phyloP scores from a whole-genome alignment of 345 rosid species.

The Mallotus nudiflorus region DNA sequence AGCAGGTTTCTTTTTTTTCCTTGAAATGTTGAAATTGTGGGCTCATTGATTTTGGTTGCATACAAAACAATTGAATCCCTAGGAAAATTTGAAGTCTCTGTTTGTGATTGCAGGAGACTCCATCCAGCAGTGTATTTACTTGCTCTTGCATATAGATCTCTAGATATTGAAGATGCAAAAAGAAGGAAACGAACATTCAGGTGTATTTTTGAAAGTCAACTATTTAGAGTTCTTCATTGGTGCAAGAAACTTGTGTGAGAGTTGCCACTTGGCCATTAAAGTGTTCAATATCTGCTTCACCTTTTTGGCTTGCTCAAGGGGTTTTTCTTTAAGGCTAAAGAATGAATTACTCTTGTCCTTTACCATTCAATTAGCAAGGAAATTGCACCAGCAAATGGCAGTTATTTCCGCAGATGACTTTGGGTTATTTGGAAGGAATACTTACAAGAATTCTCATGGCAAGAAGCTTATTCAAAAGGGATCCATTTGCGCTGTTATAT shows the following conservation, averaged over 20 bases:
- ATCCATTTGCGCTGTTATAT: background rate
- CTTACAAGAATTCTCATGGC: background rate
- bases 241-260: slow-evolving; percentile 63
- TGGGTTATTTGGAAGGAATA: background rate
- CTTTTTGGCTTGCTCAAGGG: slow-evolving; percentile 9
- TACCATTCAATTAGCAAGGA: background rate
- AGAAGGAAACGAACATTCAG: slow-evolving; percentile 56
- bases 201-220: slow-evolving; percentile 37
- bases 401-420: background rate
- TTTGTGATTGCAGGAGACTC: slow-evolving; percentile 66
- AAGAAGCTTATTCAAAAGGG: background rate
- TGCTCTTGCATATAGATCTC: slow-evolving; percentile 85
- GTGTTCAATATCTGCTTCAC: slow-evolving; percentile 8
- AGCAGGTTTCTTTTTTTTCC: background rate
- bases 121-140: slow-evolving; percentile 89
- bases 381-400: background rate
- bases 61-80: background rate
- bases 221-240: slow-evolving; percentile 57
- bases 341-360: background rate
- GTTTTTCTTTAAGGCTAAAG: slow-evolving; percentile 4
- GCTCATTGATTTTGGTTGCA: background rate
- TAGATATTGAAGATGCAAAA: slow-evolving; percentile 83
- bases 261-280: background rate
- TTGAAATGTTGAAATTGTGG: background rate
- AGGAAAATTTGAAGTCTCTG: background rate